Conservation (phyloP, 768 basidiomycete genomes). For the Mycena indigotica region DNA sequence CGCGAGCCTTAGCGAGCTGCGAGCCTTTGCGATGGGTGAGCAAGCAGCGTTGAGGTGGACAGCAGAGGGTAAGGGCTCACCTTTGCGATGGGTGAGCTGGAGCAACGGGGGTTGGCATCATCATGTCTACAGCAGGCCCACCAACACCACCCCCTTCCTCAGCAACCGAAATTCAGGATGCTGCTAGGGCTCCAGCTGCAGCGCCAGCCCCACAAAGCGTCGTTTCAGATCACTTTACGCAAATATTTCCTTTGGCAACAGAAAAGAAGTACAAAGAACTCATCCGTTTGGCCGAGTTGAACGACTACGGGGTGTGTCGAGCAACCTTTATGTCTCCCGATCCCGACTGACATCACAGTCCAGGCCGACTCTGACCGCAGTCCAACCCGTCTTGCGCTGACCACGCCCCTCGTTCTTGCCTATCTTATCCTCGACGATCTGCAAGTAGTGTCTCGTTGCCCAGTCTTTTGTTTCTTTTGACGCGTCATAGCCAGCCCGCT, state of each 20-base stretch:
- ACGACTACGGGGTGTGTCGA: conserved; percentile 54
- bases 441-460: conserved; percentile 38
- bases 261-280: conserved; percentile 47
- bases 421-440: conserved; percentile 66
- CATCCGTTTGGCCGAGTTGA: conserved; percentile 49
- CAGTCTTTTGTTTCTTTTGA: not conserved
- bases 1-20: no score
- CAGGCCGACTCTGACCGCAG: conserved; percentile 43
- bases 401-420: conserved; percentile 62
- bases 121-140: conserved; percentile 61
- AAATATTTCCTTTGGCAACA: conserved; percentile 48
- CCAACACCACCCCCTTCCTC: conserved; percentile 67
- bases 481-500: conserved; percentile 54
- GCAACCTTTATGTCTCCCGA: not conserved
- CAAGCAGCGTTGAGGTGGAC: no score
- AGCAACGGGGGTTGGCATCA: no score
- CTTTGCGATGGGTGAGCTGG: no score
- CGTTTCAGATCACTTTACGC: conserved; percentile 44
- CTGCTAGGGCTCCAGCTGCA: conserved; percentile 37
- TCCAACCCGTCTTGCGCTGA: conserved; percentile 51
- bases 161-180: conserved; percentile 57
- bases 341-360: conserved; percentile 13
- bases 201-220: conserved; percentile 18
- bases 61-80: no score
- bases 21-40: no score